Evolutionary conservation across 1,139 yeast species (phyloP).

Genomic region (Diutina neorugosa): DNA sequence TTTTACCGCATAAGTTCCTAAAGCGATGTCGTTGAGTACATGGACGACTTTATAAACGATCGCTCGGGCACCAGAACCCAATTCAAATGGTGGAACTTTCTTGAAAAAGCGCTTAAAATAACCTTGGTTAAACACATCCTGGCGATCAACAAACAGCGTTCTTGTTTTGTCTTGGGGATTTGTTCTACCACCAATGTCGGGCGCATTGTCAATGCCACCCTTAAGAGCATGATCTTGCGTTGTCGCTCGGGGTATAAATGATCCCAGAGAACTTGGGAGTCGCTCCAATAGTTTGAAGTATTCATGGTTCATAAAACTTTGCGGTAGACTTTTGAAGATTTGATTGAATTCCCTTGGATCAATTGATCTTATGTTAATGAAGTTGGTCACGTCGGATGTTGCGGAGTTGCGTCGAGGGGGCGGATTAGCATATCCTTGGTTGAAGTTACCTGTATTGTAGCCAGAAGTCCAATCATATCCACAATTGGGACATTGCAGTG

Average conservation of each 20-base stretch:
- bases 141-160: constrained; percentile 4
- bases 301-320: constrained; percentile 24
- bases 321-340: background rate
- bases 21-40: constrained; percentile 50
- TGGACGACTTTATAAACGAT: constrained; percentile 79
- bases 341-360: constrained; percentile 3
- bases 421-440: background rate
- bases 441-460: background rate
- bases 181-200: background rate
- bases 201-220: background rate
- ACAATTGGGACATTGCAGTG: constrained; percentile 1
- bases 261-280: background rate
- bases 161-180: background rate
- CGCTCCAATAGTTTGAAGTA: constrained; percentile 24
- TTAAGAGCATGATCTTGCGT: background rate
- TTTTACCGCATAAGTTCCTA: constrained; percentile 77
- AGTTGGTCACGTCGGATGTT: background rate
- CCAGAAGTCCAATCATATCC: background rate
- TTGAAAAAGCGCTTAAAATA: constrained; percentile 60
- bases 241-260: background rate
- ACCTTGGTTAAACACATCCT: constrained; percentile 52
- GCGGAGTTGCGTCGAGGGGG: background rate
- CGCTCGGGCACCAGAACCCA: constrained; percentile 81
- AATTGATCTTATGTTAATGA: background rate
- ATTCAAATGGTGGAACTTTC: constrained; percentile 21